Percentiles rank a stretch among this genome's conserved stretches.
Evolutionary conservation across 1,284 basidiomycete genomes (phyloP).

Genomic region (Vanrija sp.): DNA sequence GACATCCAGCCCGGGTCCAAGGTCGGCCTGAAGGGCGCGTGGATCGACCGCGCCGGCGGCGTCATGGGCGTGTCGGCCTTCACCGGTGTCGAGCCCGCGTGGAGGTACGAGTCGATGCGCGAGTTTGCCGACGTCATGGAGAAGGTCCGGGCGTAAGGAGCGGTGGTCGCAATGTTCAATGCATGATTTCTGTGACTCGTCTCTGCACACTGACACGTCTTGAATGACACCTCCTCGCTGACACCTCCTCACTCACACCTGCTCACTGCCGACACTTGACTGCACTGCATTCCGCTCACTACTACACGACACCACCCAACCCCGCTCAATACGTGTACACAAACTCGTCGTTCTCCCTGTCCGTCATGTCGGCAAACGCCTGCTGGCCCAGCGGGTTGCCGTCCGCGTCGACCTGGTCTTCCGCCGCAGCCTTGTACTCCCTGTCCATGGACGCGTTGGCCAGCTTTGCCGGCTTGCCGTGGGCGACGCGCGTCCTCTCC

Average conservation of each 20-base stretch:
- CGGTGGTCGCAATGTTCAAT: background rate
- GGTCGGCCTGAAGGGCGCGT: constrained; percentile 29
- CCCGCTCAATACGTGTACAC: constrained; percentile 25
- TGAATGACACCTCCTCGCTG: too few species aligned
- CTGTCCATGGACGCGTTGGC: constrained; percentile 34
- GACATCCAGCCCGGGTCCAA: constrained; percentile 33
- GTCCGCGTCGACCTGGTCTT: constrained; percentile 13
- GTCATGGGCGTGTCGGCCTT: constrained; percentile 11
- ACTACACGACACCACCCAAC: background rate
- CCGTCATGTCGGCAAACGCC: constrained; percentile 36
- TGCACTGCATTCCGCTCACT: too few species aligned
- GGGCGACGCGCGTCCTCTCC: constrained; percentile 31
- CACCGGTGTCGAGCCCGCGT: constrained; percentile 13
- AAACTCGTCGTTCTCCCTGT: constrained; percentile 28
- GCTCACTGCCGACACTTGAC: too few species aligned
- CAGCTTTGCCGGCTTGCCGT: constrained; percentile 44
- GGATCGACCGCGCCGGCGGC: constrained; percentile 29
- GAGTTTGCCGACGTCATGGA: constrained; percentile 12
- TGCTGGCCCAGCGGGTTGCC: constrained; percentile 16
- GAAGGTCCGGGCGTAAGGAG: background rate
- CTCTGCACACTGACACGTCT: too few species aligned
- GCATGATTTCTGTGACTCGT: background rate
- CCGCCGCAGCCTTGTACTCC: constrained; percentile 9
- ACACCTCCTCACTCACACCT: too few species aligned
- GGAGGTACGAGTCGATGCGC: constrained; percentile 12